A percentile compares a stretch with the other conserved stretches of the same genome.
Conservation (phyloP, 371 early-diverging fungal species). For the Mortierella polycephala region DNA sequence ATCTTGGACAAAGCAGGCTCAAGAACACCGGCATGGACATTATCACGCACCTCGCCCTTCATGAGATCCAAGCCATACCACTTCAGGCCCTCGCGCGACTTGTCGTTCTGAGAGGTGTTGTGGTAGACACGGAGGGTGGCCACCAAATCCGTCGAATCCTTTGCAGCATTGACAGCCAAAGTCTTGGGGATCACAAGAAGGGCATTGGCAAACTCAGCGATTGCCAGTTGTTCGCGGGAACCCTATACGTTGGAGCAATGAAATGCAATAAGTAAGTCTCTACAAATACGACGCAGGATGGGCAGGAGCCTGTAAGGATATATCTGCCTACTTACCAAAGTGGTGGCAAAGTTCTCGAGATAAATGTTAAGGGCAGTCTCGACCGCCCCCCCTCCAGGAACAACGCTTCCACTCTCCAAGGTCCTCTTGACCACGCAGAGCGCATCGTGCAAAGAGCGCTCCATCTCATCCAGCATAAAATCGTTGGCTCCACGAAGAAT, state of each 20-base stretch:
- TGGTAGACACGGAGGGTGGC: conserved; percentile 96
- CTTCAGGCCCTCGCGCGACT: conserved; percentile 80
- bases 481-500: conserved; percentile 99
- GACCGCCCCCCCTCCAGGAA: conserved; percentile 99
- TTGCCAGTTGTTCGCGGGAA: conserved; percentile 95
- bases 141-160: conserved; percentile 97
- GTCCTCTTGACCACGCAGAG: conserved; percentile 99
- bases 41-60: conserved; percentile 95
- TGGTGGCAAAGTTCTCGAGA: conserved; percentile 97
- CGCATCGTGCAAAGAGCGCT: conserved; percentile 98
- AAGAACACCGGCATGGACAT: conserved; percentile 96
- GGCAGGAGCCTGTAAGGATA: too few species aligned
- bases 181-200: conserved; percentile 98
- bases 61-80: conserved; percentile 95
- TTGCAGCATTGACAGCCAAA: conserved; percentile 98
- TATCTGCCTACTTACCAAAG: conserved; percentile 65
- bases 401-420: conserved; percentile 96
- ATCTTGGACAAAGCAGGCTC: conserved; percentile 99
- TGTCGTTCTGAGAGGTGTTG: conserved; percentile 81
- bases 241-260: conserved; percentile 49
- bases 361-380: conserved; percentile 98
- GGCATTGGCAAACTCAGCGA: conserved; percentile 98
- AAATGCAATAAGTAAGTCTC: neutral
- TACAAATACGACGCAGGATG: too few species aligned
- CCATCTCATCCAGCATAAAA: conserved; percentile 99